A percentile compares a stretch with the other conserved stretches of the same genome.
Evolutionary conservation across 345 rosid species (phyloP).

Genomic region (Eutrema japonicum): DNA sequence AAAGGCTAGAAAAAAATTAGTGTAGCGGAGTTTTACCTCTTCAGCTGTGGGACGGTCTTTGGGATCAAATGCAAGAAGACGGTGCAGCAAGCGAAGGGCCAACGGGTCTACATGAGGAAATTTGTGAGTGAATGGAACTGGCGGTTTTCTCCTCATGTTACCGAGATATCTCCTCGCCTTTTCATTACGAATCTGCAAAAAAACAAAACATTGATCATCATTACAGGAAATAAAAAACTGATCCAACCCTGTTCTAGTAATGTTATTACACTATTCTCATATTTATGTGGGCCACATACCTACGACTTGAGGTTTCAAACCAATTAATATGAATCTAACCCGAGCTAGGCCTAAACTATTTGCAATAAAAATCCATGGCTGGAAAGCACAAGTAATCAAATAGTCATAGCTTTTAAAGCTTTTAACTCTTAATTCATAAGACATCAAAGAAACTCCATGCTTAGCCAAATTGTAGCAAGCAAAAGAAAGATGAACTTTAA

Average conservation of each 20-base stretch:
- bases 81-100: conserved; percentile 79
- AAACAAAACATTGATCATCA: conserved; percentile 11
- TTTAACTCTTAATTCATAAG: background rate
- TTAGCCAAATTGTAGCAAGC: conserved; percentile 5
- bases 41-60: conserved; percentile 96
- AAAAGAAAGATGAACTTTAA: conserved; percentile 16
- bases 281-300: background rate
- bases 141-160: conserved; percentile 86
- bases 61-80: conserved; percentile 94
- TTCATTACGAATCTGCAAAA: conserved; percentile 88
- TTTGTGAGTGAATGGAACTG: conserved; percentile 79
- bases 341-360: conserved; percentile 27
- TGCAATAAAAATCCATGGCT: conserved; percentile 13
- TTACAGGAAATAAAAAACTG: conserved; percentile 20
- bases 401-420: background rate
- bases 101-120: conserved; percentile 81
- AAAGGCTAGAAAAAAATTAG: conserved; percentile 1
- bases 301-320: conserved; percentile 2
- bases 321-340: conserved; percentile 3
- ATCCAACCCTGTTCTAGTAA: conserved; percentile 13
- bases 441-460: background rate
- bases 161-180: conserved; percentile 95
- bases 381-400: conserved; percentile 16
- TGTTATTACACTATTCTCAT: background rate
- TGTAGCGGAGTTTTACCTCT: conserved; percentile 52